A percentile compares a stretch with the other conserved stretches of the same genome.
These are phyloP conservation scores for Monosporozyma servazzii DNA, from an alignment of 805 yeast genomes.

Conservation along the genomic window DNA sequence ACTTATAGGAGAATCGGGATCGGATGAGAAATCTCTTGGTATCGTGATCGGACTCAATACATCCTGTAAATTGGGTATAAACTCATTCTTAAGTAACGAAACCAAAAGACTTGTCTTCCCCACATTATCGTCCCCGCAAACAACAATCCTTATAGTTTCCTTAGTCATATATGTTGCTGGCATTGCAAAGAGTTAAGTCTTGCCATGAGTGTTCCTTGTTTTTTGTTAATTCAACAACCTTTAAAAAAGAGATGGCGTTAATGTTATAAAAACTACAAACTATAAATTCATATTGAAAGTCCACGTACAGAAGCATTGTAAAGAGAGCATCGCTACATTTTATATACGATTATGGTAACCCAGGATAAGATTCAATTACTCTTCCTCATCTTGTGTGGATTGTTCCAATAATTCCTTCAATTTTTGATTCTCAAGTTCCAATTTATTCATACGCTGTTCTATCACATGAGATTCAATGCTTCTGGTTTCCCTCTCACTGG, in stretches of 20 bases:
- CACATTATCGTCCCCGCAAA: constrained; percentile 91
- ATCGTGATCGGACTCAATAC: constrained; percentile 78
- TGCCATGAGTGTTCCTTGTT: too few species aligned
- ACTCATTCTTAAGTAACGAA: constrained; percentile 71
- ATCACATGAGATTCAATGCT: constrained; percentile 53
- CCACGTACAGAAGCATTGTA: too few species aligned
- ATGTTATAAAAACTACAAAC: constrained; percentile 3
- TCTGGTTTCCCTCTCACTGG: constrained; percentile 61
- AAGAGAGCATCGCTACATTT: too few species aligned
- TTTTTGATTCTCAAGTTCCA: constrained; percentile 46
- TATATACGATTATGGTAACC: background rate
- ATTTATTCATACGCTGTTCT: constrained; percentile 38
- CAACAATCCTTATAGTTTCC: constrained; percentile 66
- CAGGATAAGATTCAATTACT: too few species aligned
- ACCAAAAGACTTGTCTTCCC: constrained; percentile 78
- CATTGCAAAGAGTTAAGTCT: background rate
- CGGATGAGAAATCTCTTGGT: constrained; percentile 59
- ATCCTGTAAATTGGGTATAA: constrained; percentile 65
- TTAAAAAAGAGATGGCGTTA: background rate
- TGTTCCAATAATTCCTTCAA: constrained; percentile 25
- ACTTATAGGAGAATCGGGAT: constrained; percentile 45
- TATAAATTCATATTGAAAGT: background rate
- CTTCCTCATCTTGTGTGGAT: background rate
- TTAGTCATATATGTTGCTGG: constrained; percentile 23
- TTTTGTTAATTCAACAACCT: background rate